Evolutionary conservation across 169 alveolate species (phyloP), one percentile per base, ranked within the genome.

Genomic region (Plasmodium chabaudi): DNA sequence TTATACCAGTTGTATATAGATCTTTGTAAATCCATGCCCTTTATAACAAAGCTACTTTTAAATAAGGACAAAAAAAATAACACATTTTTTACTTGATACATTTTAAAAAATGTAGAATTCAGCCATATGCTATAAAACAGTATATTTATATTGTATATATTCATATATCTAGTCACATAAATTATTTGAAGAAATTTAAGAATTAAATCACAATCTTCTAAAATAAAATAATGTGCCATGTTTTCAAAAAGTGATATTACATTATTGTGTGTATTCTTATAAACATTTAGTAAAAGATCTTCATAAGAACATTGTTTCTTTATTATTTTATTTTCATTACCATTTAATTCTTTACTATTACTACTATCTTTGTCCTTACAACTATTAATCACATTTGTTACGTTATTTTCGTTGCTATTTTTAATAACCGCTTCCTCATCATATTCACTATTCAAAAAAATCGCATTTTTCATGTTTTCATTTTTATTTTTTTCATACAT

Each of bases 121-220:
- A 82, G 12, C 82, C 90, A 67, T 82, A 82, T 55, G 44, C 90
- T 82, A 39, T 82, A 82, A 47, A 82, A 82, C 51, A 82, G 53
- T 17, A 82, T 19, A 49, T 82, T 82, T 46, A 47, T 82, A 53
- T 27, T 65, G 51, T 57, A 67, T 60, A 49, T 34, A 49, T 82
- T 56, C 42, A 42, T 82, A 61, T 67, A 82, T 82, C 71, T 53
- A 19, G 90, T 82, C 55, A 68, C n/a, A 51, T 82, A 56, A 17
- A 82, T 61, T 17, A 71, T 56, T 67, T 82, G 77, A 12, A 82
- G 59, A 39, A 67, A 82, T 53, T 82, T 82, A 19, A 82, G 72
- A 47, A 82, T 67, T 19, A 13, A 13, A 67, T 82, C 90, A 82
- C 90, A 82, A 60, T 82, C 82, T n/a, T 71, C 12, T 59, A 82